A percentile compares a stretch with the other conserved stretches of the same genome.
phyloP scores from a whole-genome alignment of 208 protist species.

The Porcisia hertigi region DNA sequence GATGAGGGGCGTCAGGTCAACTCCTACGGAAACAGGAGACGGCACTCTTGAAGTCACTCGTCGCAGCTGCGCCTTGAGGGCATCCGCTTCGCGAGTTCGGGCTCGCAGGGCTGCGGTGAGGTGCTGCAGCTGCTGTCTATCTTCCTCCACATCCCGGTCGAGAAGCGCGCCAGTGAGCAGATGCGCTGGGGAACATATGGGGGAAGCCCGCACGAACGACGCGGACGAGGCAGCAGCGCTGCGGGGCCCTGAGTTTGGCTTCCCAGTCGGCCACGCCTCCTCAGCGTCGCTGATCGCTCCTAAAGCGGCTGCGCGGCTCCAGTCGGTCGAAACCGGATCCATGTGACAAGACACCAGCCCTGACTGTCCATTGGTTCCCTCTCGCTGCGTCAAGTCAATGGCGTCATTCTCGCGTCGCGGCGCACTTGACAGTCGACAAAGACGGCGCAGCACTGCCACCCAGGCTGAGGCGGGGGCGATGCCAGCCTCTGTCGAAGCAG shows the following conservation, averaged over 20 bases:
- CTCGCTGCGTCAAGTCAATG: not conserved
- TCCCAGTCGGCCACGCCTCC: not conserved
- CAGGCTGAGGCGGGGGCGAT: not conserved
- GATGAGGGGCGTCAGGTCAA: not conserved
- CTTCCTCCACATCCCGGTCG: constrained; percentile 5
- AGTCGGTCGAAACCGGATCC: not conserved
- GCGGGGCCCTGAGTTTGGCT: not conserved
- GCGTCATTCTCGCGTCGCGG: not conserved
- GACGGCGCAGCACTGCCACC: constrained; percentile 11
- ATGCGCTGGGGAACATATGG: not conserved
- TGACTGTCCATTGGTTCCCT: not conserved
- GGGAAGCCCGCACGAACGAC: not conserved
- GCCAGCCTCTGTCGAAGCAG: not conserved
- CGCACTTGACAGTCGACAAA: not conserved
- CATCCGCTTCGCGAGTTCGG: constrained; percentile 11
- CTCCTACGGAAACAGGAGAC: too few species aligned
- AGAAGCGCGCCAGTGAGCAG: not conserved
- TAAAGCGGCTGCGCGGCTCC: not conserved
- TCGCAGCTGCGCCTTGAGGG: constrained; percentile 11
- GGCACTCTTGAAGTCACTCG: not conserved
- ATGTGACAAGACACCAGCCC: not conserved
- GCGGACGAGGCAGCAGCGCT: not conserved
- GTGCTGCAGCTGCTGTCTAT: not conserved
- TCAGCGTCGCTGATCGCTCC: not conserved
- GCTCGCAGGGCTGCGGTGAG: constrained; percentile 13